Conservation (phyloP, 345 rosid species). For the Salix exigua region DNA sequence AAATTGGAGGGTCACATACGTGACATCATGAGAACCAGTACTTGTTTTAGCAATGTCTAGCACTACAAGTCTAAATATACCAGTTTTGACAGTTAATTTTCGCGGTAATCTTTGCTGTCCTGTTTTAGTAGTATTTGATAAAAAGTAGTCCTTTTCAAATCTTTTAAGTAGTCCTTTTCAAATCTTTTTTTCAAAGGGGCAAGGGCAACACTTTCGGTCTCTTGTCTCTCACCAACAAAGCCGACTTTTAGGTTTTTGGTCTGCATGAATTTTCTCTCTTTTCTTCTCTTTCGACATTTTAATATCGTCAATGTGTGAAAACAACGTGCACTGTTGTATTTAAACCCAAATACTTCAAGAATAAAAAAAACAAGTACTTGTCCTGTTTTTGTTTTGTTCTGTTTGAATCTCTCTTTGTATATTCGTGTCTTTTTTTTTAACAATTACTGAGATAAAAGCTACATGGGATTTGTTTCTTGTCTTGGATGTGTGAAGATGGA, state of each 20-base stretch:
- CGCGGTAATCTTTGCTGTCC: conserved; percentile 13
- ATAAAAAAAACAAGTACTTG: not conserved
- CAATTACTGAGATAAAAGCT: not conserved
- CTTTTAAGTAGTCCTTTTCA: not conserved
- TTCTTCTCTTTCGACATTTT: not conserved
- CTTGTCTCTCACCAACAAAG: conserved; percentile 25
- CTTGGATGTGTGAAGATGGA: conserved; percentile 15
- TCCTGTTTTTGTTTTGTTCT: conserved; percentile 7
- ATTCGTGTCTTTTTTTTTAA: not conserved
- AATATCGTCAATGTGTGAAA: conserved; percentile 13
- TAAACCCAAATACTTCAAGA: not conserved
- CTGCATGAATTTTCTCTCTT: conserved; percentile 30
- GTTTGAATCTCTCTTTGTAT: conserved; percentile 1
- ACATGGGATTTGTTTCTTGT: conserved; percentile 15
- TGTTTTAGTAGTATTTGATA: not conserved
- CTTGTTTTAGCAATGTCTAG: not conserved
- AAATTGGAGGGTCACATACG: not conserved
- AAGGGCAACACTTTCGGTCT: conserved; percentile 29
- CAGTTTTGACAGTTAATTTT: conserved; percentile 9
- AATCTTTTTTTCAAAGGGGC: not conserved
- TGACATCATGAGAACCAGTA: not conserved
- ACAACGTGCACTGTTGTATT: conserved; percentile 39
- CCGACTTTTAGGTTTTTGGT: conserved; percentile 46
- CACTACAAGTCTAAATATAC: not conserved
- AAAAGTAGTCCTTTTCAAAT: not conserved